phyloP scores from a whole-genome alignment of 2,329 filamentous ascomycete species.

The Dichotomopilus funicola region DNA sequence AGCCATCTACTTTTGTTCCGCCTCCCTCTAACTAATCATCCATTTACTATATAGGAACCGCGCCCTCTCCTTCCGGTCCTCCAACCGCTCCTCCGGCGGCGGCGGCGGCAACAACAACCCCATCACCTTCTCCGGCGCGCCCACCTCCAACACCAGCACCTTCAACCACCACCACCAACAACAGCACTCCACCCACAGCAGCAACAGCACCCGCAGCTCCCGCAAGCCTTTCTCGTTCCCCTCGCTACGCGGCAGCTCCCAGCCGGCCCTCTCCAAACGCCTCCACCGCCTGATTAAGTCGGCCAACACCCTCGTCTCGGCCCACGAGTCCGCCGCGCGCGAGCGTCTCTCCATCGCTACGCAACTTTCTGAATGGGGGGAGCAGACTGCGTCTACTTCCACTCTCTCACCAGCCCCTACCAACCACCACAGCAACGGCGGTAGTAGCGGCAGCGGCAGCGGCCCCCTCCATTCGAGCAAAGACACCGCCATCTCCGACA shows the following conservation, averaged over 20 bases:
- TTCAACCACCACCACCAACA: slow-evolving; percentile 41
- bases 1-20: no score
- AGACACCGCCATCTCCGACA: slow-evolving; percentile 80
- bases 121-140: slow-evolving; percentile 7
- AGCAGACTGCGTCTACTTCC: slow-evolving; percentile 32
- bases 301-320: slow-evolving; percentile 79
- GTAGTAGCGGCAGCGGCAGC: slow-evolving; percentile 50
- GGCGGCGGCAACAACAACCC: no score
- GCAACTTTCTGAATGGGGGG: slow-evolving; percentile 94
- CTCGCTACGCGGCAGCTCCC: slow-evolving; percentile 70
- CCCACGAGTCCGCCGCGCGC: slow-evolving; percentile 76
- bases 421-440: slow-evolving; percentile 30
- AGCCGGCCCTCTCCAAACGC: slow-evolving; percentile 82
- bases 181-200: slow-evolving; percentile 21
- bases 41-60: slow-evolving; percentile 52
- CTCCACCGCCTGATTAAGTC: slow-evolving; percentile 92
- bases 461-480: slow-evolving; percentile 28
- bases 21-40: slow-evolving; percentile 12
- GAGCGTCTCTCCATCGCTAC: slow-evolving; percentile 80
- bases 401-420: not conserved
- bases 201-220: slow-evolving; percentile 37
- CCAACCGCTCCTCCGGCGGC: slow-evolving; percentile 35
- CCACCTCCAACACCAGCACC: slow-evolving; percentile 48
- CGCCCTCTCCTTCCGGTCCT: slow-evolving; percentile 65
- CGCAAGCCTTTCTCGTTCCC: slow-evolving; percentile 65